Evolutionary conservation across 2,329 filamentous ascomycete species (phyloP), one percentile per base, ranked within the genome.

Genomic region (Teratosphaeriaceae sp.): DNA sequence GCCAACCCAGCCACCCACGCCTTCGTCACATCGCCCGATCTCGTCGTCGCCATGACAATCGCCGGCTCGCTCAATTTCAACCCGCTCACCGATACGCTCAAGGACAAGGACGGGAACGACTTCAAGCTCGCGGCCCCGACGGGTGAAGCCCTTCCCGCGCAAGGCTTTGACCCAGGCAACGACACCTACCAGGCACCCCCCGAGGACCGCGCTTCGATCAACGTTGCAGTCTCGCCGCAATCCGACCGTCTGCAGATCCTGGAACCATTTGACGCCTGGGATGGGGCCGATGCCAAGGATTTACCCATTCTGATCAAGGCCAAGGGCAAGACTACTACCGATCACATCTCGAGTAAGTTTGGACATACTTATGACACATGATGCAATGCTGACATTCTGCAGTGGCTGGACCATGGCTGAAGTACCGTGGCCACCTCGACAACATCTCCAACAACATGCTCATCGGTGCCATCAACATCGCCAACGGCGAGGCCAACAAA

Each of bases 401-500:
- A 61, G 62, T 94, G 87, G 89, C 88, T 56, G 88, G 89, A 55
- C 88, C 89, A 50, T 95, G 89, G 89, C 76, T 97, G 68, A 96
- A 96, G 79, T 97, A 96, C 80, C 88, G 90, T 79, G 90, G 90
- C 51, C 90, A 97, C 67, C 78, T 97, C 62, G 90, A 96, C 80
- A 97, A 97, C 80, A 96, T 97, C 74, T 96, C 89, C 65, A 96
- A 97, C 82, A 97, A 97, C 80, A 94, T 96, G 88, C 73, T 97
- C 68, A 96, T 97, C 59, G 90, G 90, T 74, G 92, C 92, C 62
- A 87, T 88, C 73, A 98, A 96, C 74, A 82, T 84, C 61, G 89
- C 85, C 63, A 98, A 97, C 72, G 88, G 84, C 48, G 88, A 97
- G 76, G 89, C 88, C 61, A 98, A 98, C 82, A 95, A 94, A 78